phyloP scores from a whole-genome alignment of 2,329 filamentous ascomycete species.

The Blastomyces percursus region DNA sequence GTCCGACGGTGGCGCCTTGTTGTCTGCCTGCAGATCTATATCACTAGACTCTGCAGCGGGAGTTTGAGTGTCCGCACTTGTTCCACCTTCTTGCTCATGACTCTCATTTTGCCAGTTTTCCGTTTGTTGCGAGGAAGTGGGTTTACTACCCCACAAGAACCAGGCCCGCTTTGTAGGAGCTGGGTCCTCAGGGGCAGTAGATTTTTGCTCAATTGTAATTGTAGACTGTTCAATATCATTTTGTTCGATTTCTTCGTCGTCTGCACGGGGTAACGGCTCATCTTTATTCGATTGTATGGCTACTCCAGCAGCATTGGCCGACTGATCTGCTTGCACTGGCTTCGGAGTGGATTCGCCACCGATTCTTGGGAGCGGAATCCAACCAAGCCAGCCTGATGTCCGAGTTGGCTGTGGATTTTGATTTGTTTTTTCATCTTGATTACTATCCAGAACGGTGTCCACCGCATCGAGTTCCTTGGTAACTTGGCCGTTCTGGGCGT shows the following conservation, averaged over 20 bases:
- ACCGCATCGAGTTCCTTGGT: background rate
- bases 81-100: slow-evolving; percentile 12
- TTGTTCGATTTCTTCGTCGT: slow-evolving; percentile 4
- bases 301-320: background rate
- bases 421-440: slow-evolving; percentile 14
- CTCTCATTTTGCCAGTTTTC: slow-evolving; percentile 16
- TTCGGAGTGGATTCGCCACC: slow-evolving; percentile 12
- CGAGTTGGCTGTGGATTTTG: slow-evolving; percentile 13
- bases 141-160: slow-evolving; percentile 34
- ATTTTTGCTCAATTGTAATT: slow-evolving; percentile 8
- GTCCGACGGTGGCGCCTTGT: background rate
- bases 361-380: slow-evolving; percentile 13
- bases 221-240: background rate
- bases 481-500: background rate
- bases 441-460: background rate
- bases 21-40: slow-evolving; percentile 15
- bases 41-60: slow-evolving; percentile 12
- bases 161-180: slow-evolving; percentile 31
- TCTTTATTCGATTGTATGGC: background rate
- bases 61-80: slow-evolving; percentile 4
- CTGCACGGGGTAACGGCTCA: background rate
- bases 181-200: background rate
- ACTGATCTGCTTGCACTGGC: slow-evolving; percentile 8
- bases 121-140: slow-evolving; percentile 17
- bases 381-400: slow-evolving; percentile 13